Percentiles rank a stretch among this genome's conserved stretches.
These are phyloP conservation scores for Scytalidium lignicola DNA, from an alignment of 2,329 filamentous ascomycete genomes.

Conservation along the genomic window DNA sequence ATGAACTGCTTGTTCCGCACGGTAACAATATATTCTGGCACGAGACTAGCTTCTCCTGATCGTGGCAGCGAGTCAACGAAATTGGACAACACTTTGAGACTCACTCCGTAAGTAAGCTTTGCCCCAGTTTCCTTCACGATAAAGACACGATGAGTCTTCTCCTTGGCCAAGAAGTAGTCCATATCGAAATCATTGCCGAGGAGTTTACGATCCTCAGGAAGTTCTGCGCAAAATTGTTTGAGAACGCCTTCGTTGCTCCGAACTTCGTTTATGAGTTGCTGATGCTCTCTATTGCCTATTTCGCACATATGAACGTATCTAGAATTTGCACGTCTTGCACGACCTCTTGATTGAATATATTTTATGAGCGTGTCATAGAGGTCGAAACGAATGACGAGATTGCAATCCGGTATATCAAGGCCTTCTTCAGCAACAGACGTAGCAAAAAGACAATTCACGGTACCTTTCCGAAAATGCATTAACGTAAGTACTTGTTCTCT, in stretches of 20 bases:
- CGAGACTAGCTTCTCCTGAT: slow-evolving; percentile 29
- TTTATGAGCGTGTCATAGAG: slow-evolving; percentile 87
- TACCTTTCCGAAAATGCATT: slow-evolving; percentile 54
- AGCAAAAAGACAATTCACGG: slow-evolving; percentile 59
- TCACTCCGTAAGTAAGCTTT: slow-evolving; percentile 71
- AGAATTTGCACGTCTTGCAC: slow-evolving; percentile 73
- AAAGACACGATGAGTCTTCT: slow-evolving; percentile 35
- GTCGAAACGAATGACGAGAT: slow-evolving; percentile 71
- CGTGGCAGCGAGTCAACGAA: slow-evolving; percentile 67
- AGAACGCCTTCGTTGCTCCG: slow-evolving; percentile 58
- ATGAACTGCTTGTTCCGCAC: slow-evolving; percentile 54
- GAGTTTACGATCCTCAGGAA: slow-evolving; percentile 71
- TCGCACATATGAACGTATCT: slow-evolving; percentile 84
- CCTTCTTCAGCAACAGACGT: slow-evolving; percentile 65
- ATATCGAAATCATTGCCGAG: slow-evolving; percentile 53
- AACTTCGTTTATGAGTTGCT: slow-evolving; percentile 51
- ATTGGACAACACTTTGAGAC: slow-evolving; percentile 64
- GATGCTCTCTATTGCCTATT: slow-evolving; percentile 57
- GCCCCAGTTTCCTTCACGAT: slow-evolving; percentile 65
- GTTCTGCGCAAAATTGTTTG: slow-evolving; percentile 66
- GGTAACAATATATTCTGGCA: slow-evolving; percentile 58
- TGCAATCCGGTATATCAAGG: slow-evolving; percentile 63
- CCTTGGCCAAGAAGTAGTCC: slow-evolving; percentile 49
- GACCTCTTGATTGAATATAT: slow-evolving; percentile 87
- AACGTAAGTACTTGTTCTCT: slow-evolving; percentile 71